Evolutionary conservation across 2,329 filamentous ascomycete genomes (phyloP), one percentile per base, ranked within the genome.

Genomic region (Hymenoscyphus repandus): DNA sequence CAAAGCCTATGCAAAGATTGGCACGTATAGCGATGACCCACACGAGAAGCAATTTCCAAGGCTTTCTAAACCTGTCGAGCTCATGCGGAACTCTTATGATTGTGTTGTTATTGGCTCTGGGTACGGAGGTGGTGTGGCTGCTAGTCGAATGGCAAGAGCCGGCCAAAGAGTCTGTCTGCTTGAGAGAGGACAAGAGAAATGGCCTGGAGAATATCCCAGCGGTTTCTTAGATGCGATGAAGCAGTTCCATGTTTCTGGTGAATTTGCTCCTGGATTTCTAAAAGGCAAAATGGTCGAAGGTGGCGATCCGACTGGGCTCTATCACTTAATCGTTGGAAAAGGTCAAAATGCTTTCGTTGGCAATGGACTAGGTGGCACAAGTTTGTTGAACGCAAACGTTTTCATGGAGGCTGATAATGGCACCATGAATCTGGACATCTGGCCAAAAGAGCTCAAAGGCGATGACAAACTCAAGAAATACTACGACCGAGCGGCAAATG

Each of bases 31-130:
- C 3, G 64, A 67, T 52, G 61, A 67, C 43, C 49, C 59, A n/a
- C 45, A 58, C 12, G 51, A 38, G 6, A 60, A 61, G 39, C 37
- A 51, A 22, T 81, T 74, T 53, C 79, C 78, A 1, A 72, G 79
- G 1, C 75, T 83, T 52, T 79, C 78, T 18, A 76, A 73, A 52
- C 74, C 78, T 0, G 73, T 83, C 11, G 76, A 82, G 61, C 67
- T 82, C 22, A 75, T 85, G 62, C 72, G 75, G 22, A 68, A 70
- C 49, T 68, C 69, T 6, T 87, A 88, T 58, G 83, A 87, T 66
- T 78, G 78, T 36, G 75, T 88, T 10, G 80, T 87, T 30, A 79
- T 87, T 51, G 83, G 84, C 1, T 85, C 82, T 9, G 84, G 84
- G 1, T 88, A 87, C 64, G 84, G 84, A 20, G 83, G 81, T 36